A percentile compares a stretch with the other conserved stretches of the same genome.
These are phyloP conservation scores for Apiospora rasikravindrae DNA, from an alignment of 2,329 filamentous ascomycete genomes.

Conservation along the genomic window DNA sequence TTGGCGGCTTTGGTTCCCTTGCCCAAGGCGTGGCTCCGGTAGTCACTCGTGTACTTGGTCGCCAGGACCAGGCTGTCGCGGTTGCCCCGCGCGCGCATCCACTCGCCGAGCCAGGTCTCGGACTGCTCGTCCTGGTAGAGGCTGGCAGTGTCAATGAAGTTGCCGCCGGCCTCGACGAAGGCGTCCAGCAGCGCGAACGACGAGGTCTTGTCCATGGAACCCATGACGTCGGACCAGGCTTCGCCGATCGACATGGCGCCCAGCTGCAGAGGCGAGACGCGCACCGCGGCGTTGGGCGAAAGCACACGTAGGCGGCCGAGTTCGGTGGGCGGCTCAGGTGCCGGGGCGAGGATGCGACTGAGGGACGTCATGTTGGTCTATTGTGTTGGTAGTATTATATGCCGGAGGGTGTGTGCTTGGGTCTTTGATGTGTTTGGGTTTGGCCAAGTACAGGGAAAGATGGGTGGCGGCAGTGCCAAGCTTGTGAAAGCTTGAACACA, in stretches of 20 bases:
- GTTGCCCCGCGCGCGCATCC: constrained; percentile 54
- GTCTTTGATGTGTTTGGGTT: not conserved
- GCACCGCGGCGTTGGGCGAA: constrained; percentile 53
- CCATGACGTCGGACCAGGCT: constrained; percentile 52
- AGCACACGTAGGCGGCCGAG: constrained; percentile 59
- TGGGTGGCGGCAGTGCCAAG: not conserved
- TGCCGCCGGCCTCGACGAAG: constrained; percentile 63
- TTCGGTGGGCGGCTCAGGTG: constrained; percentile 48
- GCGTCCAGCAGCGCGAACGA: constrained; percentile 63
- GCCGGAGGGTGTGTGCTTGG: not conserved
- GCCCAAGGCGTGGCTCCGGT: constrained; percentile 43
- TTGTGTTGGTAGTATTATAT: not conserved
- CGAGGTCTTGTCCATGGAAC: constrained; percentile 58
- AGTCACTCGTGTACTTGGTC: constrained; percentile 61
- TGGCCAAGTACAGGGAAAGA: not conserved
- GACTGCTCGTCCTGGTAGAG: constrained; percentile 64
- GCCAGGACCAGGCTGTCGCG: constrained; percentile 60
- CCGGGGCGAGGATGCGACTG: constrained; percentile 26
- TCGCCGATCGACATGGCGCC: constrained; percentile 60
- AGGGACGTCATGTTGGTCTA: not conserved
- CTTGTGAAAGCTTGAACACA: not conserved
- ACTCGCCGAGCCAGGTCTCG: constrained; percentile 63
- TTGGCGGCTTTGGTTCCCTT: constrained; percentile 48
- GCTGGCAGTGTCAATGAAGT: constrained; percentile 71
- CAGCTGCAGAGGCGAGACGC: constrained; percentile 58